Percentiles rank a stretch among this genome's conserved stretches.
phyloP scores from a whole-genome alignment of 495 filamentous ascomycete species.

The Trypethelium eluteriae region DNA sequence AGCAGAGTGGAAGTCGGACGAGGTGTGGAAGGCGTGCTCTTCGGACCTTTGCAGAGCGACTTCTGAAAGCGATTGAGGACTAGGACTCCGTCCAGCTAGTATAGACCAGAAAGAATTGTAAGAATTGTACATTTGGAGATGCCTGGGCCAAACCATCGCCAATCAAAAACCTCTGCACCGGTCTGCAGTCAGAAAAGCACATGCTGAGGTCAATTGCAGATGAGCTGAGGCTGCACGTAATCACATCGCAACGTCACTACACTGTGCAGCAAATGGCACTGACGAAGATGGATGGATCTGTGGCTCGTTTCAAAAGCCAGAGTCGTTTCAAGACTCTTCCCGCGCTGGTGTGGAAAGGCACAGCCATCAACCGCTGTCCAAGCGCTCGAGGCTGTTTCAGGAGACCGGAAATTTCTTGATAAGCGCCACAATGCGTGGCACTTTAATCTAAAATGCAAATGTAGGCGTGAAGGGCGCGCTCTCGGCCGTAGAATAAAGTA shows the following conservation, averaged over 20 bases:
- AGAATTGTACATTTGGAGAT: not conserved
- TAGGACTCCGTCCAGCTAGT: not conserved
- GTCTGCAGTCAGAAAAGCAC: too few relatives aligned
- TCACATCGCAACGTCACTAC: too few relatives aligned
- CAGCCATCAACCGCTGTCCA: too few relatives aligned
- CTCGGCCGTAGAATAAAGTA: not conserved
- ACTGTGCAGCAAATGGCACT: not conserved
- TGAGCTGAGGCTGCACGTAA: too few relatives aligned
- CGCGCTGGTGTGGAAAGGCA: too few relatives aligned
- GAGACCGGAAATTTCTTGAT: not conserved
- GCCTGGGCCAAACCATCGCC: too few relatives aligned
- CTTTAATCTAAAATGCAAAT: not conserved
- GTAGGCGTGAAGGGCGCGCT: not conserved
- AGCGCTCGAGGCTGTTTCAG: not conserved
- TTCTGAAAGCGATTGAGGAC: slow-evolving; percentile 3
- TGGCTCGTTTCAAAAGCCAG: not conserved
- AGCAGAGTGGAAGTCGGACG: slow-evolving; percentile 38
- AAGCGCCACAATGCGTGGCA: not conserved
- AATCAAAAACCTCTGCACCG: too few relatives aligned
- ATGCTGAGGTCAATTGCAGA: too few relatives aligned
- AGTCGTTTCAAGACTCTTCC: not conserved
- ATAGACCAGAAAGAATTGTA: not conserved
- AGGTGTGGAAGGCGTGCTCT: slow-evolving; percentile 44
- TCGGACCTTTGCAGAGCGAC: slow-evolving; percentile 50
- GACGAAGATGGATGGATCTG: not conserved